Evolutionary conservation across 495 filamentous ascomycete species (phyloP), one percentile per base, ranked within the genome.

Genomic region (Daldinia bambusicola): DNA sequence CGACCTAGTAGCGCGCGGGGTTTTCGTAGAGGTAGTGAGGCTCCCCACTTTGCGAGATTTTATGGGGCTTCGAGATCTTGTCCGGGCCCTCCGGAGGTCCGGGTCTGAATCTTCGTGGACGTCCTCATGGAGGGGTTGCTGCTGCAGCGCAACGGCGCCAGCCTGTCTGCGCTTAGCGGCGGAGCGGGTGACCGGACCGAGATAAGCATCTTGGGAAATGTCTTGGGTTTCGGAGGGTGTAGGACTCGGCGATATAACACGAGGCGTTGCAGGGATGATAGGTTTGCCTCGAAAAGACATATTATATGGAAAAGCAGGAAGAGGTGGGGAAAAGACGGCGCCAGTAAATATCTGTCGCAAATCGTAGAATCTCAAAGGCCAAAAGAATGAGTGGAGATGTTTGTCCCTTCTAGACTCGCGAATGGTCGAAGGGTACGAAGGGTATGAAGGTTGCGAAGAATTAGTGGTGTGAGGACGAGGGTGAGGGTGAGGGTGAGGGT

Each of bases 161-260:
- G 60, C 83, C 79, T 48, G 82, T 72, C 67, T 68, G 76, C 67
- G 81, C 74, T 87, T 85, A 34, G 86, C 84, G 61, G 88, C 85
- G 41, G 90, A 91, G 62, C 90, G 84, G 41, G 89, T 92, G 41
- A 86, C 80, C 10, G 91, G 91, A 18, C 84, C 89, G 63, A 82
- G 81, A 76, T 91, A 91, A 40, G 78, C 80, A 66, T 88, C 84
- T 63, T 75, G 78, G 22, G 65, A 65, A 72, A 51, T 82, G 74
- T 71, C 80, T 50, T 80, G 80, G 32, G 70, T 74, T 55, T 91
- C 89, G 60, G 89, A 88, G 13, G 88, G 84, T 1, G 89, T 86
- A 59, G 90, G 90, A 20, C 89, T 88, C 16, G 91, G 90, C 26
- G 90, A 91, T 64, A 89, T 91, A 71, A 92, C 87, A 71, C 90